Evolutionary conservation across 305 asterid species (phyloP), one percentile per base, ranked within the genome.

Genomic region (Solanum chacoense): DNA sequence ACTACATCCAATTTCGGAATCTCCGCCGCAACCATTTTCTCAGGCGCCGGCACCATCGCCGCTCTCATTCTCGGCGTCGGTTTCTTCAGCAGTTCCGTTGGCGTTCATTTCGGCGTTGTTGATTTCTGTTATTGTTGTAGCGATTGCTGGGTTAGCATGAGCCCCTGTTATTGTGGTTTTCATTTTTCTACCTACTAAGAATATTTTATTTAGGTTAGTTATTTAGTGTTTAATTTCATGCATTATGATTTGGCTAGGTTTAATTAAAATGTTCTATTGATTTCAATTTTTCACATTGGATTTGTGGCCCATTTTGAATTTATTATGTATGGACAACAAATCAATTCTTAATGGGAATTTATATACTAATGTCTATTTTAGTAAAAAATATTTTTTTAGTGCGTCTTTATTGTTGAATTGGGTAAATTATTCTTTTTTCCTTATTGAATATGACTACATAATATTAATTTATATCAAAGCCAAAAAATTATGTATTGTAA

Each of bases 21-120:
- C 94, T 24, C 90, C 91, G 7, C 91, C 90, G 11, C 89, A 55
- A 4, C 91, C 91, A 29, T 29, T 65, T 20, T 35, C 89, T 16
- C 3, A 13, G 28, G 20, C 86, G 20, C 87, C 89, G 0, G n/a
- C 87, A 0, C 87, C 87, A 32, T 34, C 87, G 50, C 75, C 75
- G 20, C 87, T 84, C 11, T 84, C 75, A 20, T 22, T 11, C 32
- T 84, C 75, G 3, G 32, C 45, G 18, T 18, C 42, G 2, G 32
- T n/a, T 55, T 10, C 45, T 31, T 31, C 69, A 9, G 50, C 75
- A 12, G 8, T 84, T 32, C 87, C 87, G 1, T 5, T 59, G 74
- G 38, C 32, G 29, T 22, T 84, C 18, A 22, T 84, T 59, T 84
- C 73, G 26, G 87, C 26, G 75, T 7, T 40, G 37, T 26, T 40